Evolutionary conservation across 257 asterid genomes (phyloP).

Genomic region (Schizonepeta tenuifolia): DNA sequence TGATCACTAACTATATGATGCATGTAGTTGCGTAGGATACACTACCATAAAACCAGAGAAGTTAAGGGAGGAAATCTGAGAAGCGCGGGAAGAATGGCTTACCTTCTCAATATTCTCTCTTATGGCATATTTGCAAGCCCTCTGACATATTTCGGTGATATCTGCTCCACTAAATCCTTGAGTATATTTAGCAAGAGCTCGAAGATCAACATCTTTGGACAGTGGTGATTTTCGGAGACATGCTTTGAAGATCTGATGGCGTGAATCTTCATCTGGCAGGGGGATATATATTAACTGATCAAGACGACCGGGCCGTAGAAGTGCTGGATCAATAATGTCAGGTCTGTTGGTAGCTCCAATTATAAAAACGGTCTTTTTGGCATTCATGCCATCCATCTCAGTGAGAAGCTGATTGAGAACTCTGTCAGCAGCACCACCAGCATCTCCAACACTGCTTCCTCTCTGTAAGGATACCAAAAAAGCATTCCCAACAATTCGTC

Average conservation of each 20-base stretch:
- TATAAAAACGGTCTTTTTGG: constrained; percentile 61
- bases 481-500: constrained; percentile 5
- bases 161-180: constrained; percentile 69
- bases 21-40: not conserved
- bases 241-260: constrained; percentile 58
- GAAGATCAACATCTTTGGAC: constrained; percentile 51
- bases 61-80: not conserved
- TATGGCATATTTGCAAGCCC: constrained; percentile 64
- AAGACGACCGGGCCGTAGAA: constrained; percentile 62
- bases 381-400: constrained; percentile 68
- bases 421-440: constrained; percentile 64
- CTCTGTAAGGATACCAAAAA: constrained; percentile 40
- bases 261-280: constrained; percentile 62
- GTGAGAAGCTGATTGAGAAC: constrained; percentile 64
- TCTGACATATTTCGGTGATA: constrained; percentile 60
- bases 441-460: constrained; percentile 61
- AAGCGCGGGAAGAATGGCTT: constrained; percentile 6
- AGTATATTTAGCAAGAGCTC: constrained; percentile 59
- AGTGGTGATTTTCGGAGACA: constrained; percentile 63
- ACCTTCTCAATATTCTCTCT: constrained; percentile 60
- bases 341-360: constrained; percentile 72
- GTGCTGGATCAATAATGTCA: constrained; percentile 62
- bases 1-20: not conserved
- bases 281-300: constrained; percentile 67
- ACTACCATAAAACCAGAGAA: not conserved